These are phyloP conservation scores for Colletotrichum sojae DNA, from an alignment of 2,329 filamentous ascomycete genomes.

Conservation along the genomic window DNA sequence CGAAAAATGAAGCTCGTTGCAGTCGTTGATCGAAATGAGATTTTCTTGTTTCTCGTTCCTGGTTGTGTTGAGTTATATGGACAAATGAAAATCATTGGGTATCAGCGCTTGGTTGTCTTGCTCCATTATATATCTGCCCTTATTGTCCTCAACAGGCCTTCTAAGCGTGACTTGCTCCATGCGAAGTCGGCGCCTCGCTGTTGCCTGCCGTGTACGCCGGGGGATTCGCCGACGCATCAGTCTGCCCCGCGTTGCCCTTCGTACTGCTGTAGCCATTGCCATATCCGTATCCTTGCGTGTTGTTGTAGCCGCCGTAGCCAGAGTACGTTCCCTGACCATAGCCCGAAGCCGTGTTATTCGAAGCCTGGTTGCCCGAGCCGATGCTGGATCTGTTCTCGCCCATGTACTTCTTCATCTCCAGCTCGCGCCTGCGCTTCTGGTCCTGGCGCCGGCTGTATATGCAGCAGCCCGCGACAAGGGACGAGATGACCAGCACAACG, in stretches of 20 bases:
- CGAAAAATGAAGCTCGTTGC: too few relatives aligned
- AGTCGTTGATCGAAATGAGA: too few relatives aligned
- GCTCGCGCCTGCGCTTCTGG: not conserved
- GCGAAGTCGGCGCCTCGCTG: not conserved
- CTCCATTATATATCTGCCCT: not conserved
- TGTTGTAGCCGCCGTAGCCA: not conserved
- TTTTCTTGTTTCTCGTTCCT: too few relatives aligned
- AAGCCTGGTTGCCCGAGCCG: not conserved
- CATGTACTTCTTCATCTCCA: constrained; percentile 26
- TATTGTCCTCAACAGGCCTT: too few relatives aligned
- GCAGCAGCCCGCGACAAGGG: constrained; percentile 4
- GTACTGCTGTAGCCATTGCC: not conserved
- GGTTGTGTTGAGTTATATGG: not conserved
- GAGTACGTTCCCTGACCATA: constrained; percentile 5
- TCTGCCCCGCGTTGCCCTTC: not conserved
- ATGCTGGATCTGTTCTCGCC: constrained; percentile 12
- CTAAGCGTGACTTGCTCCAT: not conserved
- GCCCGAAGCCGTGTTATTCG: not conserved
- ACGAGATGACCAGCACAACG: constrained; percentile 6
- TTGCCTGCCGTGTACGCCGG: not conserved
- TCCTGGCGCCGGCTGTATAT: constrained; percentile 18
- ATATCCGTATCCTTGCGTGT: constrained; percentile 5
- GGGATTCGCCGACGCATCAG: not conserved
- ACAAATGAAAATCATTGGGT: not conserved
- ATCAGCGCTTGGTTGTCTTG: not conserved